A percentile compares a stretch with the other conserved stretches of the same genome.
Evolutionary conservation across 768 basidiomycete species (phyloP).

Genomic region (Tulasnella sp.): DNA sequence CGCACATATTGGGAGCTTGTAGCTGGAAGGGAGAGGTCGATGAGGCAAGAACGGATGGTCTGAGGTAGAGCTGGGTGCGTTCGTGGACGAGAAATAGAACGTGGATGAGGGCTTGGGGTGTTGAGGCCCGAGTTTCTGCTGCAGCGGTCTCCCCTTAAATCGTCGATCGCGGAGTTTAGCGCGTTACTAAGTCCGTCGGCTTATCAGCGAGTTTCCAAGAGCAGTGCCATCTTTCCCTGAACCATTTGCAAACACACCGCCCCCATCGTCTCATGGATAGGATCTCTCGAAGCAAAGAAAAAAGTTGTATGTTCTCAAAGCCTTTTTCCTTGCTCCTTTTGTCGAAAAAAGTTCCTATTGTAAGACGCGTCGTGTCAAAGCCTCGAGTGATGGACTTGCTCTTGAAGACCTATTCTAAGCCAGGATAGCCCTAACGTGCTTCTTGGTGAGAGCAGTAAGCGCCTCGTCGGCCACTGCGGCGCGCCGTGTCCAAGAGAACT

Average conservation of each 20-base stretch:
- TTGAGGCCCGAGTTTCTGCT: background rate
- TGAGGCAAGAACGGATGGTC: background rate
- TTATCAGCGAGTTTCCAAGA: background rate
- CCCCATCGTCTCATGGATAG: background rate
- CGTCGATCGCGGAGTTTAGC: background rate
- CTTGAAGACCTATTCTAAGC: too few relatives aligned
- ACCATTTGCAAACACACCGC: background rate
- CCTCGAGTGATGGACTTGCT: too few relatives aligned
- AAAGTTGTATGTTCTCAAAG: too few relatives aligned
- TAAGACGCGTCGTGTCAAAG: too few relatives aligned
- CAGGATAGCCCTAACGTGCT: background rate
- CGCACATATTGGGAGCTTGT: constrained; percentile 48
- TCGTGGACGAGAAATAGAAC: background rate
- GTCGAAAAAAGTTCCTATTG: too few relatives aligned
- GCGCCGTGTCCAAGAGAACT: background rate
- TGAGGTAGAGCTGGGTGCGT: background rate
- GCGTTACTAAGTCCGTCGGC: background rate
- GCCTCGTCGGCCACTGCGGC: background rate
- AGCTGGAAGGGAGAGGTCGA: background rate
- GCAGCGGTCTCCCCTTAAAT: background rate
- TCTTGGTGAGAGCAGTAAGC: background rate
- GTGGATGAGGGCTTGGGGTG: background rate
- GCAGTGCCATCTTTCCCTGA: background rate
- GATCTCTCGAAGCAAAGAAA: too few relatives aligned
- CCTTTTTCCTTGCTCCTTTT: too few relatives aligned